Conservation (phyloP, 2,329 filamentous ascomycete species). For the Claviceps fusiformis region DNA sequence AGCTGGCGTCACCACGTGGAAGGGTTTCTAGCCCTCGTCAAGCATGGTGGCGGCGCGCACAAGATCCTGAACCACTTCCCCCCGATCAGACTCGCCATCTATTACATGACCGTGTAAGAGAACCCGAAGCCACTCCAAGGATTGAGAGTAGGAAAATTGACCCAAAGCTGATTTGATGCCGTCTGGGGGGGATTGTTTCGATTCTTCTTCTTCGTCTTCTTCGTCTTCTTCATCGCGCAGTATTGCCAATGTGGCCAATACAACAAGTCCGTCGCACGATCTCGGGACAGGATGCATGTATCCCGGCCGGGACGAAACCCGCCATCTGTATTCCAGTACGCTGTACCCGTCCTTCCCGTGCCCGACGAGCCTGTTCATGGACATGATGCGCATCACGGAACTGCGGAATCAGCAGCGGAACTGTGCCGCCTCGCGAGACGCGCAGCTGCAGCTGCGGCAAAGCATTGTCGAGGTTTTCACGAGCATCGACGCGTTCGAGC, state of each 20-base stretch:
- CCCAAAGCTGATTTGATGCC: not conserved
- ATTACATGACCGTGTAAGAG: slow-evolving; percentile 1
- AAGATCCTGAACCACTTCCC: not conserved
- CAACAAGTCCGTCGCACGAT: not conserved
- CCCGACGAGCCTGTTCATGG: not conserved
- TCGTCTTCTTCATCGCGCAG: not conserved
- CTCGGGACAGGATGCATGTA: not conserved
- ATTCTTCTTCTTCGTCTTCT: not conserved
- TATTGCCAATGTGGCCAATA: not conserved
- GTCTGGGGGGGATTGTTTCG: no score
- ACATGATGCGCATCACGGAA: not conserved
- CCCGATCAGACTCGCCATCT: not conserved
- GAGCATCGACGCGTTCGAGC: not conserved
- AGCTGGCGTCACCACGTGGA: not conserved
- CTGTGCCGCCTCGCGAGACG: not conserved
- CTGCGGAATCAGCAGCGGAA: not conserved
- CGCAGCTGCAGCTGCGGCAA: not conserved
- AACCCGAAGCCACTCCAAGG: not conserved
- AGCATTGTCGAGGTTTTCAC: not conserved
- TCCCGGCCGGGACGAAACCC: not conserved
- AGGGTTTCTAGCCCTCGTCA: not conserved
- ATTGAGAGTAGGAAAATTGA: not conserved
- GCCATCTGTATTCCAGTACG: not conserved
- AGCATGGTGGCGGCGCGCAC: not conserved
- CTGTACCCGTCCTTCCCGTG: not conserved